These are phyloP conservation scores for Stentor roeselii DNA, from an alignment of 73 alveolate genomes.

Conservation along the genomic window DNA sequence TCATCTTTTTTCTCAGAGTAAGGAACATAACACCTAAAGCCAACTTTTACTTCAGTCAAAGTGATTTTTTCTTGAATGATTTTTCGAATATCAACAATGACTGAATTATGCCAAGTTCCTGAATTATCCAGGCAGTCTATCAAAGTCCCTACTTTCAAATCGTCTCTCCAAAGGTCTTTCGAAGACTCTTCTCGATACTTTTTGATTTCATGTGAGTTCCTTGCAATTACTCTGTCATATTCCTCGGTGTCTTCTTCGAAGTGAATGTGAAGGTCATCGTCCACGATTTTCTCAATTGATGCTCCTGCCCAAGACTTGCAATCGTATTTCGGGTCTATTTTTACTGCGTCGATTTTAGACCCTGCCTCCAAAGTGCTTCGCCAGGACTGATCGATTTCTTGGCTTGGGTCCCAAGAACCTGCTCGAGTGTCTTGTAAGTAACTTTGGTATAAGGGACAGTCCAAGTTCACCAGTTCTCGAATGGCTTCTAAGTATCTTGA, in stretches of 20 bases:
- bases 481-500: slow-evolving; percentile 2
- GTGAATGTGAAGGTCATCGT: slow-evolving; percentile 30
- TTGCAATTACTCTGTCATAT: slow-evolving; percentile 26
- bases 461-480: not conserved
- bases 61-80: slow-evolving; percentile 32
- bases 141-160: slow-evolving; percentile 54
- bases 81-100: slow-evolving; percentile 38
- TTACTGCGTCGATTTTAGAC: slow-evolving; percentile 65
- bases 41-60: slow-evolving; percentile 41
- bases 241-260: slow-evolving; percentile 31
- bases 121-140: slow-evolving; percentile 76
- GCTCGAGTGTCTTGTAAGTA: not conserved
- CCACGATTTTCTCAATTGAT: slow-evolving; percentile 23
- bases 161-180: slow-evolving; percentile 40
- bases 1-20: slow-evolving; percentile 67
- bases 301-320: slow-evolving; percentile 71
- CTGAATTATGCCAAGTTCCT: slow-evolving; percentile 55
- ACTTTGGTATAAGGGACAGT: slow-evolving; percentile 19
- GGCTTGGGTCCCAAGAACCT: not conserved
- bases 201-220: slow-evolving; percentile 43
- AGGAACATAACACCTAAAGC: slow-evolving; percentile 63
- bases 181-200: slow-evolving; percentile 35
- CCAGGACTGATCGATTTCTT: slow-evolving; percentile 57
- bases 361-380: slow-evolving; percentile 54
- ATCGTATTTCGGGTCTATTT: slow-evolving; percentile 47